Conservation (phyloP, 1,139 yeast genomes). For the Spencermartinsiella ligniputridi region DNA sequence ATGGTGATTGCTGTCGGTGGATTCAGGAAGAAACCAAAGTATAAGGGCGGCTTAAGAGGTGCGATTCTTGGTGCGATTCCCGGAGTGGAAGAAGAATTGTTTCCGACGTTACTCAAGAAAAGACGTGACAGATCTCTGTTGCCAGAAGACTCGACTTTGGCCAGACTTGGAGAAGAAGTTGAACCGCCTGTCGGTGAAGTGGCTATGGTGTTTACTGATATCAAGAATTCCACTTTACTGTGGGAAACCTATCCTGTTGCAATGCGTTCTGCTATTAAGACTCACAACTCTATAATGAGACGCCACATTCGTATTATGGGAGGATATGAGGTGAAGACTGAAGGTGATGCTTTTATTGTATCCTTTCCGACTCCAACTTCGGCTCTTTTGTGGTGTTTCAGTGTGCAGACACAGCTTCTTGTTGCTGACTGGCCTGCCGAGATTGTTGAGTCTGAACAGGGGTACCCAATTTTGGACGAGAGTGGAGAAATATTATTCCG, state of each 20-base stretch:
- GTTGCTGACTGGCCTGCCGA: conserved; percentile 96
- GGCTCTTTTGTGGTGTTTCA: conserved; percentile 91
- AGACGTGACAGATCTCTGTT: conserved; percentile 47
- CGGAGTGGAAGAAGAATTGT: conserved; percentile 45
- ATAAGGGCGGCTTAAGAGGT: conserved; percentile 12
- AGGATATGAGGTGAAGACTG: conserved; percentile 97
- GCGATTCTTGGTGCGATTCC: conserved; percentile 27
- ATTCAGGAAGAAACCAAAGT: conserved; percentile 30
- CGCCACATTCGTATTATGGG: conserved; percentile 88
- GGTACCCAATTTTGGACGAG: conserved; percentile 74
- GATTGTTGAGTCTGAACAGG: conserved; percentile 78
- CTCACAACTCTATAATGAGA: conserved; percentile 92
- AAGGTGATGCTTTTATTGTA: conserved; percentile 99
- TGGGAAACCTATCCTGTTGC: conserved; percentile 95
- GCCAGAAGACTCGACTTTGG: conserved; percentile 73
- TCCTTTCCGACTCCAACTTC: conserved; percentile 91
- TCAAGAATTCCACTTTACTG: conserved; percentile 83
- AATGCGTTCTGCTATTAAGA: conserved; percentile 94
- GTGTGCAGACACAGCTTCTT: conserved; percentile 79
- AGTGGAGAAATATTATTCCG: conserved; percentile 61
- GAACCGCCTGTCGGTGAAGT: conserved; percentile 92
- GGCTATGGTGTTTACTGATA: conserved; percentile 96
- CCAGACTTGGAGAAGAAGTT: conserved; percentile 86
- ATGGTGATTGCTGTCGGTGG: conserved; percentile 66
- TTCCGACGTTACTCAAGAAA: conserved; percentile 43